phyloP scores from a whole-genome alignment of 345 rosid species.

The Atalantia buxifolia region DNA sequence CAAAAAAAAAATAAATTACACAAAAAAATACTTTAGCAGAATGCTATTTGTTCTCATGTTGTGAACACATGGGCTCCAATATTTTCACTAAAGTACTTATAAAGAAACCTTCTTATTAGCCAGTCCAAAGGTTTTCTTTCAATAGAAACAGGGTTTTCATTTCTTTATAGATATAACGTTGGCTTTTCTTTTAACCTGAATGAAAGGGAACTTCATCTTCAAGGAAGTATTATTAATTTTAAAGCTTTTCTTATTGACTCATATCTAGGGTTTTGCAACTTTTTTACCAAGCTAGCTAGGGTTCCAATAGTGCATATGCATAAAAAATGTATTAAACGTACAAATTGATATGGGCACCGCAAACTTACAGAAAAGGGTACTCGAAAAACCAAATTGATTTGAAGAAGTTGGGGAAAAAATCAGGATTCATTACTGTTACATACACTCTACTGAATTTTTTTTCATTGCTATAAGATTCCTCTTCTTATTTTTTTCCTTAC shows the following conservation, averaged over 20 bases:
- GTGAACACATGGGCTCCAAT: background rate
- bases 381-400: background rate
- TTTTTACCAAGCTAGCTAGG: conserved; percentile 6
- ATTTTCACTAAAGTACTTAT: background rate
- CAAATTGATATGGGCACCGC: background rate
- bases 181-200: background rate
- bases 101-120: background rate
- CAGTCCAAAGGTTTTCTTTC: background rate
- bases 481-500: background rate
- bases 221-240: background rate
- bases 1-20: rapidly evolving
- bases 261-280: conserved; percentile 16
- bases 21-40: background rate
- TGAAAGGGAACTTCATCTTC: background rate
- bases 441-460: background rate
- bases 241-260: background rate
- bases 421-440: background rate
- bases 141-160: background rate
- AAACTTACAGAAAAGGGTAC: background rate
- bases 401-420: background rate
- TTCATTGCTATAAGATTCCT: background rate
- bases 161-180: background rate
- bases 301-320: background rate
- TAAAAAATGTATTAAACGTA: background rate
- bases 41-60: background rate